phyloP scores from a whole-genome alignment of 495 filamentous ascomycete genomes.

The Aspergillus ellipticus region DNA sequence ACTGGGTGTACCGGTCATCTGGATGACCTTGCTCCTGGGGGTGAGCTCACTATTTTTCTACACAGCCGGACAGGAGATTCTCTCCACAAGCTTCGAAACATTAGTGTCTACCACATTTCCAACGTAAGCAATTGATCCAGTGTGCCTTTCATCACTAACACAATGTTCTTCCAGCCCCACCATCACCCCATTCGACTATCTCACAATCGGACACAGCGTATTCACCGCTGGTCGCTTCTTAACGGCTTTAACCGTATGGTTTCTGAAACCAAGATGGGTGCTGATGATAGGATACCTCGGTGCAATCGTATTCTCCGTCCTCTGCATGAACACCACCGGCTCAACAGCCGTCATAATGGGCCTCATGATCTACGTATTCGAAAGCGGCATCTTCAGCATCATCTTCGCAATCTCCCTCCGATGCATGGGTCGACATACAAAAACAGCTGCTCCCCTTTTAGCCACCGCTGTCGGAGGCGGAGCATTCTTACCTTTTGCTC shows the following conservation, averaged over 20 bases:
- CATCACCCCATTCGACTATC: conserved; percentile 38
- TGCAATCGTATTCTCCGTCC: conserved; percentile 49
- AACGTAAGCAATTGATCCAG: no score
- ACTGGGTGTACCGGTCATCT: conserved; percentile 49
- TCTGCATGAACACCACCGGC: conserved; percentile 51
- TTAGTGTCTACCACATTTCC: conserved; percentile 39
- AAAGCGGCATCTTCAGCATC: conserved; percentile 58
- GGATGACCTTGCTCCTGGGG: conserved; percentile 53
- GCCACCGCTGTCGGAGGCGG: conserved; percentile 55
- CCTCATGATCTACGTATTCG: conserved; percentile 57
- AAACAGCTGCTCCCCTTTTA: conserved; percentile 51
- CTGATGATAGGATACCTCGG: conserved; percentile 53
- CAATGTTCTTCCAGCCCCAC: conserved; percentile 11
- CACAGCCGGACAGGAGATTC: conserved; percentile 60
- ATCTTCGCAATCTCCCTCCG: conserved; percentile 59
- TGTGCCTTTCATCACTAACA: no score
- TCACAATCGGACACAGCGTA: conserved; percentile 53
- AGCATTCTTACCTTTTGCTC: conserved; percentile 52
- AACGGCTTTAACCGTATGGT: conserved; percentile 48
- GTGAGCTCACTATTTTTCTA: conserved; percentile 63
- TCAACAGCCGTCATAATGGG: conserved; percentile 45
- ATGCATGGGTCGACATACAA: conserved; percentile 59
- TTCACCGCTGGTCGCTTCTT: conserved; percentile 65
- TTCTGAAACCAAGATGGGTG: conserved; percentile 59
- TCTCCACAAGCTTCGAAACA: conserved; percentile 41